Conservation (phyloP, 2,329 filamentous ascomycete genomes). For the Chaetomium olivaceum region DNA sequence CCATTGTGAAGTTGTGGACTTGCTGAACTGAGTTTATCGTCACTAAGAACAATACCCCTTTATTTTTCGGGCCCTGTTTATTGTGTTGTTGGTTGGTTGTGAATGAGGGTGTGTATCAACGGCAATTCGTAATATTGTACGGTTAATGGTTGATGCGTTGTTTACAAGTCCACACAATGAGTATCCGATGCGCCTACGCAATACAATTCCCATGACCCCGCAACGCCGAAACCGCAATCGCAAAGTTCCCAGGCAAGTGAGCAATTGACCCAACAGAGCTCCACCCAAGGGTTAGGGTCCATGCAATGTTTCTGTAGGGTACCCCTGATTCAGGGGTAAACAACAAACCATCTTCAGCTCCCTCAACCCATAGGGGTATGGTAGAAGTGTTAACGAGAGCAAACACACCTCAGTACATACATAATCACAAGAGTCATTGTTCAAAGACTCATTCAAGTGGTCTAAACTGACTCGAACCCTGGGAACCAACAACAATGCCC, state of each 20-base stretch:
- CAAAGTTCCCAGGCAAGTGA: not conserved
- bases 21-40: not conserved
- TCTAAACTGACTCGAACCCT: not conserved
- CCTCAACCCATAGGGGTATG: too few species aligned
- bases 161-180: not conserved
- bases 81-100: not conserved
- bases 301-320: not conserved
- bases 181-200: too few species aligned
- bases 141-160: not conserved
- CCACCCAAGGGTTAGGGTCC: slow-evolving; percentile 9
- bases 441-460: not conserved
- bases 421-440: not conserved
- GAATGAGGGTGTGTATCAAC: not conserved
- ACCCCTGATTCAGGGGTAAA: slow-evolving; percentile 4
- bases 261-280: not conserved
- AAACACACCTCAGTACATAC: not conserved
- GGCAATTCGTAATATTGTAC: not conserved
- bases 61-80: not conserved
- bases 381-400: too few species aligned
- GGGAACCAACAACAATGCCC: not conserved
- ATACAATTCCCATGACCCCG: not conserved
- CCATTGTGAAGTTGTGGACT: not conserved
- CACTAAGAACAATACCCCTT: not conserved
- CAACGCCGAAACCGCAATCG: slow-evolving; percentile 5
- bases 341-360: not conserved